A percentile compares a stretch with the other conserved stretches of the same genome.
phyloP scores from a whole-genome alignment of 1,284 basidiomycete genomes.

The Gymnopus androsaceus region DNA sequence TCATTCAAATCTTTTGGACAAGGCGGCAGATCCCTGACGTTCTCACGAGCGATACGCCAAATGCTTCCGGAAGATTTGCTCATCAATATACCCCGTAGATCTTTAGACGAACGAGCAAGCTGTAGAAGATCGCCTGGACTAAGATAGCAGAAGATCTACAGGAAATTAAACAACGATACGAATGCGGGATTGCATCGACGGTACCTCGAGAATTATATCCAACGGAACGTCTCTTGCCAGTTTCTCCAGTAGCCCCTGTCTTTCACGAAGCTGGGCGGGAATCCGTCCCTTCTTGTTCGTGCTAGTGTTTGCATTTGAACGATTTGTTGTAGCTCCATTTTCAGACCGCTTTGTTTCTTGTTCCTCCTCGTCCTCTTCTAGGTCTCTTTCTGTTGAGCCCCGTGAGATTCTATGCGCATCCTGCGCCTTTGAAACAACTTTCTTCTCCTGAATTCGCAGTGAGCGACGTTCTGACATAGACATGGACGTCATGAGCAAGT shows the following conservation, averaged over 20 bases:
- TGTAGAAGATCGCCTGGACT: slow-evolving; percentile 28
- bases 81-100: slow-evolving; percentile 29
- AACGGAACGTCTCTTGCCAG: slow-evolving; percentile 5
- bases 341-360: too few species aligned
- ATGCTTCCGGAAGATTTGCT: slow-evolving; percentile 19
- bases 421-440: too few species aligned
- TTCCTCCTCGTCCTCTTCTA: too few species aligned
- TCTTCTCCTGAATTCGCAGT: too few species aligned
- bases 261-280: not conserved
- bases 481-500: too few species aligned
- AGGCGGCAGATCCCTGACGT: slow-evolving; percentile 6
- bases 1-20: slow-evolving; percentile 11
- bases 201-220: slow-evolving; percentile 11
- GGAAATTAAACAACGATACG: not conserved
- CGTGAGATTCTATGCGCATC: too few species aligned
- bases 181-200: too few species aligned
- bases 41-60: slow-evolving; percentile 23
- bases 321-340: not conserved
- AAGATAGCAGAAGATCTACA: slow-evolving; percentile 28
- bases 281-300: not conserved
- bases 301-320: too few species aligned
- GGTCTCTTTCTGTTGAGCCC: too few species aligned
- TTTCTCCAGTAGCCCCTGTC: not conserved
- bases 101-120: slow-evolving; percentile 29
- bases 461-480: too few species aligned